These are phyloP conservation scores for Galerina marginata DNA, from an alignment of 768 basidiomycete species.

Conservation along the genomic window DNA sequence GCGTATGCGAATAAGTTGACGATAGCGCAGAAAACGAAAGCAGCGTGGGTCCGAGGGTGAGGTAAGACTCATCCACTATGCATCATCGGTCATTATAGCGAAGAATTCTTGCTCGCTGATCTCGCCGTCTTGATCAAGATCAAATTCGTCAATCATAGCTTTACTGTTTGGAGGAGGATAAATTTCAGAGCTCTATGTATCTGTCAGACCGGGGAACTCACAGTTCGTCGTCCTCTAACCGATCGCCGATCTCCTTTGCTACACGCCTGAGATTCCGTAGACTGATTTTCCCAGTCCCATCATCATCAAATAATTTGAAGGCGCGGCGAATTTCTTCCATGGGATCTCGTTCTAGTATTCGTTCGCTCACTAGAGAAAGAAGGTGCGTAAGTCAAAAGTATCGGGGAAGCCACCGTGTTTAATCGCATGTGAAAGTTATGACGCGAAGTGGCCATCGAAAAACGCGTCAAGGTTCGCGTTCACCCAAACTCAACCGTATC, in stretches of 20 bases:
- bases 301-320: slow-evolving; percentile 96
- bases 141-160: slow-evolving; percentile 99
- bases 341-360: slow-evolving; percentile 92
- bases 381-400: slow-evolving; percentile 2
- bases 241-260: slow-evolving; percentile 95
- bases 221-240: slow-evolving; percentile 95
- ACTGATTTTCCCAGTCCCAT: slow-evolving; percentile 92
- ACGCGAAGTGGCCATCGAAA: not conserved
- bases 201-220: slow-evolving; percentile 48
- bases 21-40: slow-evolving; percentile 21
- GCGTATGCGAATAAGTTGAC: slow-evolving; percentile 26
- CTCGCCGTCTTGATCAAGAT: slow-evolving; percentile 97
- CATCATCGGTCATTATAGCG: slow-evolving; percentile 95
- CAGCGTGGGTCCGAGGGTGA: slow-evolving; percentile 9
- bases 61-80: slow-evolving; percentile 42
- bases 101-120: slow-evolving; percentile 97
- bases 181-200: not conserved
- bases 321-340: slow-evolving; percentile 96
- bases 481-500: not conserved
- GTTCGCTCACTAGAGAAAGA: slow-evolving; percentile 79
- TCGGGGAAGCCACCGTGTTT: not conserved
- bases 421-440: slow-evolving; percentile 4
- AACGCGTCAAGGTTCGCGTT: slow-evolving; percentile 9
- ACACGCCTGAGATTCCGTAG: slow-evolving; percentile 90
- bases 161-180: slow-evolving; percentile 57